Evolutionary conservation across 202 grass and related monocot genomes (phyloP).

Genomic region (Miscanthus sacchariflorus): DNA sequence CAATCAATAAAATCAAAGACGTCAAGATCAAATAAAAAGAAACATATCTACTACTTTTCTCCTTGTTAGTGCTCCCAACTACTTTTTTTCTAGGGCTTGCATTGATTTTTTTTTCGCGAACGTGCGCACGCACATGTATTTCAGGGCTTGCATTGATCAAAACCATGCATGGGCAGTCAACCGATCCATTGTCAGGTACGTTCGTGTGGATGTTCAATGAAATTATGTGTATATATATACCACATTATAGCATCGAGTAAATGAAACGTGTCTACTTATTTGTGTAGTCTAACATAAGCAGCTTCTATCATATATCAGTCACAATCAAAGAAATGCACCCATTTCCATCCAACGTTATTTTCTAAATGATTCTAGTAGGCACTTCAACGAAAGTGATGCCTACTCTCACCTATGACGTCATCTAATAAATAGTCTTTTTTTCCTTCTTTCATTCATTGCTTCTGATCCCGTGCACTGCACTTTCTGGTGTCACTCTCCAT

Average conservation of each 20-base stretch:
- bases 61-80: background rate
- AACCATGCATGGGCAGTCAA: background rate
- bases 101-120: no score
- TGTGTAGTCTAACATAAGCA: background rate
- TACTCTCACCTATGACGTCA: background rate
- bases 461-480: background rate
- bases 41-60: background rate
- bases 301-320: background rate
- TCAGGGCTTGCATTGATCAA: no score
- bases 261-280: background rate
- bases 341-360: background rate
- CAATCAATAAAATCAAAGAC: background rate
- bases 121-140: no score
- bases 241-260: background rate
- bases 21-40: background rate
- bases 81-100: background rate
- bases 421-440: background rate
- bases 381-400: constrained; percentile 23
- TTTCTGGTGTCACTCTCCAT: constrained; percentile 31
- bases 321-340: background rate
- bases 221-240: background rate
- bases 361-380: constrained; percentile 14
- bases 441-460: background rate
- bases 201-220: background rate
- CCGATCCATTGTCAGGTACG: no score